phyloP scores from a whole-genome alignment of 257 asterid species.

The Solanum verrucosum region DNA sequence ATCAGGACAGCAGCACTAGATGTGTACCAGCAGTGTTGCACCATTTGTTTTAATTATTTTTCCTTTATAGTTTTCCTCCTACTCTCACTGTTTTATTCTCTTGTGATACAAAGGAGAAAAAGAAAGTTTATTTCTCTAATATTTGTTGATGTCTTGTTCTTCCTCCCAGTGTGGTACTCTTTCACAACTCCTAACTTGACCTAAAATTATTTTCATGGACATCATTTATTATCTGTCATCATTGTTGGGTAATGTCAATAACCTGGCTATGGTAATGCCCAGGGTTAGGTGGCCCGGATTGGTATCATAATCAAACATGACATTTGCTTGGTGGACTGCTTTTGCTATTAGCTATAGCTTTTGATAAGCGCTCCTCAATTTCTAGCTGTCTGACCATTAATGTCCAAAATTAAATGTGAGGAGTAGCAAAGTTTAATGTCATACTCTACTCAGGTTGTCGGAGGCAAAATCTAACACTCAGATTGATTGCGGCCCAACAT shows the following conservation, averaged over 20 bases:
- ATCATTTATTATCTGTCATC: neutral
- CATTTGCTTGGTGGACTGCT: neutral
- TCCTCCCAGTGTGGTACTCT: neutral
- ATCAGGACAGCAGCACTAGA: neutral
- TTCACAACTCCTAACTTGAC: neutral
- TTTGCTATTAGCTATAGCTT: no score
- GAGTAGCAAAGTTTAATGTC: neutral
- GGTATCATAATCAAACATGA: neutral
- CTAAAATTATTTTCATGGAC: neutral
- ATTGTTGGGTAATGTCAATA: neutral
- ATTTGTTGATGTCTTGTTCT: neutral
- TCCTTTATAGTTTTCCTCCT: neutral
- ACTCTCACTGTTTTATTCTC: neutral
- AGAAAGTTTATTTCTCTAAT: neutral
- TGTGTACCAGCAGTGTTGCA: neutral
- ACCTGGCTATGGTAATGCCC: rapidly evolving
- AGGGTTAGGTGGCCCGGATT: neutral
- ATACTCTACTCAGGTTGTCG: neutral
- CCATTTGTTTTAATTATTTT: neutral
- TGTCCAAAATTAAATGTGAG: neutral
- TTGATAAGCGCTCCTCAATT: neutral
- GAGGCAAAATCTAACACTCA: neutral
- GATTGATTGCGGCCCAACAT: neutral
- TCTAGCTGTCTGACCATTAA: neutral
- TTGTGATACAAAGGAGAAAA: neutral